phyloP scores from a whole-genome alignment of 73 alveolate species.

The Paramecium pentaurelia region DNA sequence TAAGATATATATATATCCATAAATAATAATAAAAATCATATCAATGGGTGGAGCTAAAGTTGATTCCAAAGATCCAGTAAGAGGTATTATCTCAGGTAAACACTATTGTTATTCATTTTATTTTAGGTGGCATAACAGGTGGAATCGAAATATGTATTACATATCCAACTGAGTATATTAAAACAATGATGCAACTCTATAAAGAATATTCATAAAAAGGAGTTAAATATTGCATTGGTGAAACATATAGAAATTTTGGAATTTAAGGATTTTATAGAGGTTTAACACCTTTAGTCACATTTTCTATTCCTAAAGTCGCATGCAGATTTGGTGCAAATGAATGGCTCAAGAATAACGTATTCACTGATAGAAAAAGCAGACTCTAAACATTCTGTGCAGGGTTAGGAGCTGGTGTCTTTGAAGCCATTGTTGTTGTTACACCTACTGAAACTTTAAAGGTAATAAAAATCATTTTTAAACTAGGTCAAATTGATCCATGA shows the following conservation, averaged over 20 bases:
- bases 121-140: constrained; percentile 88
- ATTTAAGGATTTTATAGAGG: constrained; percentile 86
- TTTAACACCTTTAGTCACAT: constrained; percentile 78
- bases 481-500: constrained; percentile 85
- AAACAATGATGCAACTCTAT: constrained; percentile 91
- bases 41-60: constrained; percentile 50
- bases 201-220: constrained; percentile 81
- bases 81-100: constrained; percentile 44
- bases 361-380: constrained; percentile 69
- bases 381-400: constrained; percentile 83
- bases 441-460: constrained; percentile 89
- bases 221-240: constrained; percentile 65
- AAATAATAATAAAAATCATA: not conserved
- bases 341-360: constrained; percentile 68
- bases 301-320: constrained; percentile 89
- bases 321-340: constrained; percentile 81
- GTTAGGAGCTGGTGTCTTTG: constrained; percentile 88
- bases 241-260: constrained; percentile 71
- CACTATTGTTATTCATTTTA: not conserved
- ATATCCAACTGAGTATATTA: constrained; percentile 90
- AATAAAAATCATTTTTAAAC: not conserved
- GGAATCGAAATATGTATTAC: constrained; percentile 91
- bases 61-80: constrained; percentile 36
- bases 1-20: constrained; percentile 21
- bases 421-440: constrained; percentile 87